Evolutionary conservation across 345 rosid species (phyloP).

Genomic region (Cardiospermum halicacabum): DNA sequence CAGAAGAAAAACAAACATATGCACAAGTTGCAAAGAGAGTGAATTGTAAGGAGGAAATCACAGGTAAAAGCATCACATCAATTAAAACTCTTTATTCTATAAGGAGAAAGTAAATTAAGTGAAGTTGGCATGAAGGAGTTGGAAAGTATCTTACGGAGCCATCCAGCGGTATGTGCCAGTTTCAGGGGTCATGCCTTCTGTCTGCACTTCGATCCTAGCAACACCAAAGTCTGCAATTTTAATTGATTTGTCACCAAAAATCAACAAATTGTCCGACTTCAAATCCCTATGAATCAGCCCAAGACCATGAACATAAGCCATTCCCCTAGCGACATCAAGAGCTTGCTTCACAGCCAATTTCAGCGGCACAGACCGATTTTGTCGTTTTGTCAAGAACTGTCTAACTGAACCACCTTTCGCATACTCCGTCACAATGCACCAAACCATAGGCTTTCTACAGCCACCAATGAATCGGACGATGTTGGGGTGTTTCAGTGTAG

Average conservation of each 20-base stretch:
- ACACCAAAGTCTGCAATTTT: constrained; percentile 52
- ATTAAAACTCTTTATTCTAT: neutral
- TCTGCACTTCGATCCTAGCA: constrained; percentile 45
- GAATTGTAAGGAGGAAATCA: neutral
- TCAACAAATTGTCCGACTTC: constrained; percentile 41
- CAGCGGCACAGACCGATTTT: constrained; percentile 32
- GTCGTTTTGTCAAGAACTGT: constrained; percentile 33
- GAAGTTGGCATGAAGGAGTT: neutral
- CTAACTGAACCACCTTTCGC: constrained; percentile 43
- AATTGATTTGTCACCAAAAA: constrained; percentile 35
- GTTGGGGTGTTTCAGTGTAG: constrained; percentile 37
- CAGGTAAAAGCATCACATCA: neutral
- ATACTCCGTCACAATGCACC: constrained; percentile 51
- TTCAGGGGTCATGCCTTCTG: constrained; percentile 48
- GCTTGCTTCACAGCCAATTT: constrained; percentile 43
- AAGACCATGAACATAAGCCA: constrained; percentile 39
- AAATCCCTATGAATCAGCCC: constrained; percentile 39
- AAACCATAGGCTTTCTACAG: constrained; percentile 38
- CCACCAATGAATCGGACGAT: constrained; percentile 42
- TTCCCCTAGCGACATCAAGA: constrained; percentile 43
- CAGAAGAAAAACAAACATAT: neutral
- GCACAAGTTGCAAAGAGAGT: neutral
- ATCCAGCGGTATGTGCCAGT: constrained; percentile 53
- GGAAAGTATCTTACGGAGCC: constrained; percentile 42
- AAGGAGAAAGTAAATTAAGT: neutral